Conservation (phyloP, 768 basidiomycete genomes). For the Suillus alpinus region DNA sequence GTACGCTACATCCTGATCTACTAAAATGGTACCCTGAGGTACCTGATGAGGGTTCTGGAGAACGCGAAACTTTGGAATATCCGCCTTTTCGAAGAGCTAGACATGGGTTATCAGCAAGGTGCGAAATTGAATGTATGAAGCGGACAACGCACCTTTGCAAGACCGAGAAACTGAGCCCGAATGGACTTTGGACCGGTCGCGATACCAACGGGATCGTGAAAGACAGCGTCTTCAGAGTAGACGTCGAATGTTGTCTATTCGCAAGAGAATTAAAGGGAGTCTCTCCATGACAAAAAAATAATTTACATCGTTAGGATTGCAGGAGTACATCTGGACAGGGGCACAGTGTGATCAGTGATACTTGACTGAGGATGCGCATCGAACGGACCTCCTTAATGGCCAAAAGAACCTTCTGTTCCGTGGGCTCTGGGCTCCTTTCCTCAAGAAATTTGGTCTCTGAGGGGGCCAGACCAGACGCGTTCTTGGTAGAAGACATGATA, state of each 20-base stretch:
- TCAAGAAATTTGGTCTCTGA: conserved; percentile 36
- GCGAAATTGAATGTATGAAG: background rate
- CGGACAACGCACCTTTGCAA: conserved; percentile 36
- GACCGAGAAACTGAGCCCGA: conserved; percentile 41
- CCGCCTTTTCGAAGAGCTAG: background rate
- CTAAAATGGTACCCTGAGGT: background rate
- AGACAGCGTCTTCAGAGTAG: conserved; percentile 39
- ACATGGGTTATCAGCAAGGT: background rate
- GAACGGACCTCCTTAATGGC: conserved; percentile 39
- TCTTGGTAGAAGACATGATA: conserved; percentile 13
- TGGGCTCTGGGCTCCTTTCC: conserved; percentile 32
- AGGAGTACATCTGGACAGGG: conserved; percentile 34
- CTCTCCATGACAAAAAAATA: background rate
- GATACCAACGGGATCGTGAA: conserved; percentile 47
- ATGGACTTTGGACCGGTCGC: conserved; percentile 39
- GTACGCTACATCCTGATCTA: background rate
- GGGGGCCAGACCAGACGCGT: conserved; percentile 40
- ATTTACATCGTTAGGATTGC: conserved; percentile 34
- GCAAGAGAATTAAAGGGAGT: background rate
- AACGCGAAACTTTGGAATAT: background rate
- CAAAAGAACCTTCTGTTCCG: conserved; percentile 37
- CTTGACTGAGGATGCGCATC: conserved; percentile 3
- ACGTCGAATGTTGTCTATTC: conserved; percentile 41
- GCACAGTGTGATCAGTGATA: conserved; percentile 1
- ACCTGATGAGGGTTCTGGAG: background rate